phyloP scores from a whole-genome alignment of 176 grass and related monocot species.

The Melocanna baccifera region DNA sequence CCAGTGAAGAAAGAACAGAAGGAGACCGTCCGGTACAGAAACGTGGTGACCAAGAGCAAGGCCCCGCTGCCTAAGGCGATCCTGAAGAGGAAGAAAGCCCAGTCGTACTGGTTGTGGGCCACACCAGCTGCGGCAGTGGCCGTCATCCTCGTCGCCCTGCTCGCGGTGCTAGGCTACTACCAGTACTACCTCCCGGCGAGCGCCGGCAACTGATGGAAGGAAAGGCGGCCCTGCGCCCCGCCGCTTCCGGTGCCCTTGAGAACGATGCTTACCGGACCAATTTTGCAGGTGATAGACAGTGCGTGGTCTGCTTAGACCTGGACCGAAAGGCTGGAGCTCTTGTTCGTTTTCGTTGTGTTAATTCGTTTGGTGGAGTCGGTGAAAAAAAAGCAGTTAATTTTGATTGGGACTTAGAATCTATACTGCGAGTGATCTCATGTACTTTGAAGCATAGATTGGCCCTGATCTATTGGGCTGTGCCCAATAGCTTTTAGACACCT shows the following conservation, averaged over 20 bases:
- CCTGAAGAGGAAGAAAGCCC: constrained; percentile 65
- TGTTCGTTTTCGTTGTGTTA: constrained; percentile 27
- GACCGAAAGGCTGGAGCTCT: too few relatives aligned
- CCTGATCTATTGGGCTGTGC: too few relatives aligned
- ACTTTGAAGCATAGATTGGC: constrained; percentile 36
- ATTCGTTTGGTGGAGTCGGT: constrained; percentile 20
- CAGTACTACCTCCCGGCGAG: constrained; percentile 55
- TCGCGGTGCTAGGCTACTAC: constrained; percentile 52
- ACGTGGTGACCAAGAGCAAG: constrained; percentile 32
- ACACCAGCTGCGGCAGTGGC: constrained; percentile 28
- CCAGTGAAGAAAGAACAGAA: constrained; percentile 58
- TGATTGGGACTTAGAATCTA: constrained; percentile 33
- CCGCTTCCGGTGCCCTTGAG: not conserved
- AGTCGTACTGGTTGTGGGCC: constrained; percentile 59
- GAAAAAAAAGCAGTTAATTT: constrained; percentile 39
- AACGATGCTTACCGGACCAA: constrained; percentile 30
- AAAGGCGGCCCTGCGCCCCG: not conserved
- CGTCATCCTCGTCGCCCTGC: constrained; percentile 36
- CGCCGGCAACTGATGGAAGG: constrained; percentile 34
- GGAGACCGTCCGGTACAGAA: constrained; percentile 40
- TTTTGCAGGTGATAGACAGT: constrained; percentile 48
- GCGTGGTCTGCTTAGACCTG: too few relatives aligned
- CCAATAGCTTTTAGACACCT: too few relatives aligned
- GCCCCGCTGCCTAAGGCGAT: constrained; percentile 55
- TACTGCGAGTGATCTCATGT: constrained; percentile 33